Evolutionary conservation across 345 rosid genomes (phyloP), one percentile per base, ranked within the genome.

Genomic region (Salix caprea): DNA sequence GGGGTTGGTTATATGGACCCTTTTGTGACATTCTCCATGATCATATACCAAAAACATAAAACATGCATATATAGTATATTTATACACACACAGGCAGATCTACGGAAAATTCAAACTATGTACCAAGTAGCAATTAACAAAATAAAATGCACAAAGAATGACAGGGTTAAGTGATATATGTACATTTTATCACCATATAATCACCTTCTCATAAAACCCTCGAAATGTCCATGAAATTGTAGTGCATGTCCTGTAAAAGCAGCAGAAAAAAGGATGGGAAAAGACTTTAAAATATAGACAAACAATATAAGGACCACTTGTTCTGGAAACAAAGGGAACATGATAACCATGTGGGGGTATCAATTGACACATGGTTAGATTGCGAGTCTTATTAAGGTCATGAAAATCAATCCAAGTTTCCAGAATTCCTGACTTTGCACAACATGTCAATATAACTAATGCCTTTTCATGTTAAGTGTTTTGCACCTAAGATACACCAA

Each of bases 141-240:
- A 6, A 74, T 44, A 64, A 19, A 66, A 56, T 39, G 24, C 21
- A 36, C 9, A 39, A 46, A 68, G 23, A 79, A 40, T 28, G 30
- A 71, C 69, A 67, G 34, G 52, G 37, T 44, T 28, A 73, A 16
- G 46, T 0, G 18, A 71, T 40, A 39, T 2, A 50, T 42, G 23
- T 10, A 52, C n/a, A 72, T 36, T 26, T 36, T 4, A 26, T 50
- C 48, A 79, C 12, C 44, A 26, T n/a, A 48, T 77, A 74, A 71
- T 81, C 58, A 88, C 95, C 95, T 91, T 91, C 89, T 91, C 92
- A 82, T 91, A 91, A 74, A 91, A 91, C 69, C 88, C 88, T 34
- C 92, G 88, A 78, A 91, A 91, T 67, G 92, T 91, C 95, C 95
- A 91, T 10, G 92, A 89, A 70, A 91, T 92, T 8, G 92, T 91